These are phyloP conservation scores for Myxozyma nipponensis DNA, from an alignment of 805 yeast species.

Conservation along the genomic window DNA sequence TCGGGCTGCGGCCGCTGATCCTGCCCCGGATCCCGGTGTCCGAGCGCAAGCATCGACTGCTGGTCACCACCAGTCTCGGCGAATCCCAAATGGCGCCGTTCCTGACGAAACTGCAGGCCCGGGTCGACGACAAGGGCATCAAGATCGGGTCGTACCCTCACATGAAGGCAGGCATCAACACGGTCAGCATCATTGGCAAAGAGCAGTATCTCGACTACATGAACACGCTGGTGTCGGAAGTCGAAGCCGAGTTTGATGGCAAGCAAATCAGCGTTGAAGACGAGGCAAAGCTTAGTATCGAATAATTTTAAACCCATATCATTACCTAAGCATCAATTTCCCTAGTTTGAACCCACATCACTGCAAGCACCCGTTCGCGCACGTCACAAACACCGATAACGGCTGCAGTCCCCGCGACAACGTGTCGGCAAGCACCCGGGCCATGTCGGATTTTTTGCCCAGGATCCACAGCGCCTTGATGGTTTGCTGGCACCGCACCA, in stretches of 20 bases:
- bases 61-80: conserved; percentile 55
- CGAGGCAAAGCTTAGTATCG: conserved; percentile 41
- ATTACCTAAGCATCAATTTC: too few species aligned
- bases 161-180: conserved; percentile 55
- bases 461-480: conserved; percentile 1
- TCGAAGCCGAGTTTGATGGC: conserved; percentile 52
- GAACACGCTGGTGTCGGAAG: conserved; percentile 45
- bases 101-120: conserved; percentile 50
- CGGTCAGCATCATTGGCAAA: conserved; percentile 71
- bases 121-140: conserved; percentile 41
- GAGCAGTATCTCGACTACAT: conserved; percentile 40
- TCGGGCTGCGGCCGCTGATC: conserved; percentile 42
- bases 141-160: conserved; percentile 89
- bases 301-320: too few species aligned
- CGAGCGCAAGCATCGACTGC: conserved; percentile 43
- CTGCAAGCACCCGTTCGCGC: too few species aligned
- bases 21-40: conserved; percentile 41
- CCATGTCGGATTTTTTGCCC: conserved; percentile 1
- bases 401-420: neutral
- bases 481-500: neutral
- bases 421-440: neutral
- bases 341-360: too few species aligned
- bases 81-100: conserved; percentile 71
- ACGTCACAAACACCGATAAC: neutral
- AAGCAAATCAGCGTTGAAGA: conserved; percentile 53